Percentiles rank a stretch among this genome's conserved stretches.
Conservation (phyloP, 345 rosid species). For the Acer saccharum region DNA sequence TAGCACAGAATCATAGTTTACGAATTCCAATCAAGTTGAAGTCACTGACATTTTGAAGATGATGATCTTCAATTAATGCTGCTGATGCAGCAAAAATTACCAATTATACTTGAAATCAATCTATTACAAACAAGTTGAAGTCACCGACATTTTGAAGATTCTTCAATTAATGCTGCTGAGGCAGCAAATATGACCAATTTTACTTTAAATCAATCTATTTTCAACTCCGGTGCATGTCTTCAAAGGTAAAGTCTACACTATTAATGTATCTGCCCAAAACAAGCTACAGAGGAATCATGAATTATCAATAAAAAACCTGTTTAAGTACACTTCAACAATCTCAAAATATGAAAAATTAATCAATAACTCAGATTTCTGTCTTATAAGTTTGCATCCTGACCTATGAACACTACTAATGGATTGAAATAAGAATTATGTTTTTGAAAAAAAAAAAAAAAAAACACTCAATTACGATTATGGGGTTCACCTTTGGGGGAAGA, state of each 20-base stretch:
- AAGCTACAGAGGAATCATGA: background rate
- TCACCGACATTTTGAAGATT: background rate
- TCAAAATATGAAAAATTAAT: background rate
- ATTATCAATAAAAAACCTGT: background rate
- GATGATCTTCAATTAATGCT: background rate
- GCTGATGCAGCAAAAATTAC: background rate
- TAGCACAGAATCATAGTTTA: background rate
- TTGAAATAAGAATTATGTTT: background rate
- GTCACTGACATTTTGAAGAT: background rate
- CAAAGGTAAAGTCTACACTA: too few relatives aligned
- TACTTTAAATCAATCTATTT: background rate
- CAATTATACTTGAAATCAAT: background rate
- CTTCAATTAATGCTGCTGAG: background rate
- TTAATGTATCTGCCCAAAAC: background rate
- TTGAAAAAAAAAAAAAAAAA: background rate
- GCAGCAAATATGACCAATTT: constrained; percentile 4
- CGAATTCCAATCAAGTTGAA: background rate
- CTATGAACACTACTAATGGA: background rate
- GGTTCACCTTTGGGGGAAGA: constrained; percentile 81
- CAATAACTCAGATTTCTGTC: background rate
- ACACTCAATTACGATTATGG: too few relatives aligned
- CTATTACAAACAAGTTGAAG: background rate
- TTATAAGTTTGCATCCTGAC: background rate
- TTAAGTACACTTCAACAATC: background rate
- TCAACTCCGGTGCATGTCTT: background rate